Conservation (phyloP, 2,329 filamentous ascomycete species). For the Onygena corvina region DNA sequence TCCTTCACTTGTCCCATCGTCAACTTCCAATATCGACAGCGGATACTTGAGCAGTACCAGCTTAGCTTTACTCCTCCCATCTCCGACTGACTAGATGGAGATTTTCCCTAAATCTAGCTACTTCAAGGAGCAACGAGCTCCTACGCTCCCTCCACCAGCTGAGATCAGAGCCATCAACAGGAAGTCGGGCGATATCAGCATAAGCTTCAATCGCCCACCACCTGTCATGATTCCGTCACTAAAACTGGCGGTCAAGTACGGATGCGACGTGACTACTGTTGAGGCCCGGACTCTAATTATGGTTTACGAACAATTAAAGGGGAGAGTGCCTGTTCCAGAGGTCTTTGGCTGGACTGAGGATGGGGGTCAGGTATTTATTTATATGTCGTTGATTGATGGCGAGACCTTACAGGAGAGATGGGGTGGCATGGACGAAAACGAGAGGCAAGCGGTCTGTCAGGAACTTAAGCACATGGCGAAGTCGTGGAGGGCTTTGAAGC, state of each 20-base stretch:
- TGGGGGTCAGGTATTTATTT: constrained; percentile 19
- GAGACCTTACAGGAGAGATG: constrained; percentile 20
- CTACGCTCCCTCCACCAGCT: constrained; percentile 22
- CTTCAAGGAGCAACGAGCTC: constrained; percentile 17
- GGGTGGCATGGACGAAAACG: constrained; percentile 16
- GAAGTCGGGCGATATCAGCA: constrained; percentile 13
- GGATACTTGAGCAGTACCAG: no score
- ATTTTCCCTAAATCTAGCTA: constrained; percentile 16
- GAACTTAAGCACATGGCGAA: constrained; percentile 23
- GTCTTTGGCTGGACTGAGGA: constrained; percentile 21
- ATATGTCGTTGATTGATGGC: constrained; percentile 20
- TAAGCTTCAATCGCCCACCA: constrained; percentile 20
- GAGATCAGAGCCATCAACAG: constrained; percentile 23
- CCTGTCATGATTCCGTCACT: constrained; percentile 26
- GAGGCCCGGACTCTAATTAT: constrained; percentile 24
- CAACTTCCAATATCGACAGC: no score
- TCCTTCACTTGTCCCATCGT: no score
- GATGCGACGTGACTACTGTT: constrained; percentile 21
- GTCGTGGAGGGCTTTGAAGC: constrained; percentile 14
- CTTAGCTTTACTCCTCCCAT: no score
- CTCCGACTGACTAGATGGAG: not conserved
- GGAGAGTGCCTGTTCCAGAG: constrained; percentile 20
- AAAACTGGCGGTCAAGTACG: constrained; percentile 28
- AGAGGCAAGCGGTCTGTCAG: constrained; percentile 22
- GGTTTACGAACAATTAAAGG: constrained; percentile 21